Evolutionary conservation across 2,329 filamentous ascomycete species (phyloP), one percentile per base, ranked within the genome.

Genomic region (Coniochaeta sp.): DNA sequence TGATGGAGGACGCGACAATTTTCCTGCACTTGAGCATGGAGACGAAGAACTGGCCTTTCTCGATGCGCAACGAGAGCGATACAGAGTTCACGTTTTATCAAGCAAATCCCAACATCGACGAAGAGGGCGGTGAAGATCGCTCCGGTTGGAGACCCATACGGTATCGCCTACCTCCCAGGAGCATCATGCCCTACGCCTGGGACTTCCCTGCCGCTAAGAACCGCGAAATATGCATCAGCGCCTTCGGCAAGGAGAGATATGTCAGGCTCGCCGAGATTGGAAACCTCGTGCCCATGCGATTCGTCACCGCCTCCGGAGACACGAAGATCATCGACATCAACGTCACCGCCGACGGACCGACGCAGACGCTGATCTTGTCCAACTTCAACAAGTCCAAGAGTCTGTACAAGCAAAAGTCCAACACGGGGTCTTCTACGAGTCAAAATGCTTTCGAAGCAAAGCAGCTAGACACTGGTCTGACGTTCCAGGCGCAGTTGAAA

Each of bases 111-210:
- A 96, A 93, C 67, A 78, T 96, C 10, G 93, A 96, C 62, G 93
- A 98, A 63, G 93, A 97, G 62, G 93, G 93, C 59, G 81, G 82
- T 5, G 89, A 91, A 66, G 90, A 97, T 68, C 81, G 87, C 60
- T 93, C 90, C 58, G 91, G 91, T 4, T 99, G 95, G 91, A 89
- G 90, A 64, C 93, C 92, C 2, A 91, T 99, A 63, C 84, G 91
- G 58, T 99, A 99, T 75, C 89, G 93, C 34, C 80, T 99, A 32
- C 96, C 96, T 2, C 88, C 93, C 14, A 84, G 95, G 62, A 98
- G 93, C 73, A 97, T 99, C 73, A 99, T 99, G 95, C 95, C 96
- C 0, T 99, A 99, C 69, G 93, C 95, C 1, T 99, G 95, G 95
- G 96, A 99, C 71, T 99, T 96, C 75, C 96, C 95, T 1, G 93